Base-by-base conservation (phyloP, 2,329 filamentous ascomycete genomes). In the Cryphonectria naterciae region DNA sequence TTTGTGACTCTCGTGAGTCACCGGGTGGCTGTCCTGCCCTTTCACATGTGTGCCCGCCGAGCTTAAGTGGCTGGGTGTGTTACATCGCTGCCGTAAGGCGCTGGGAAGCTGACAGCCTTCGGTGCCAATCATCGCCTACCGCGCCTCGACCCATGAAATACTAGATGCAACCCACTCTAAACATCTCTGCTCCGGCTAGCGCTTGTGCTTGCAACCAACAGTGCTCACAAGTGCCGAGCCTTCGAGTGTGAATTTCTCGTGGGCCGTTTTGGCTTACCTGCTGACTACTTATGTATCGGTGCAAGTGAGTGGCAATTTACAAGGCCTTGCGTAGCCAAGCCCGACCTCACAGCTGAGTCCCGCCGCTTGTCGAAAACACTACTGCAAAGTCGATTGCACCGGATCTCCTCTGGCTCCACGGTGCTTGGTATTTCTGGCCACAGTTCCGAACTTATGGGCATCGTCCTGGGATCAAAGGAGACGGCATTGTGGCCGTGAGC, bases 1-100 rank as follows among this genome's bases (percentile, higher is more conserved):
- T 58, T 5, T 1, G 54, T 56, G 52, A 28, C 17, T 4, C 25
- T 46, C 17, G 6, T 64, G 61, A 64, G 39, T 64, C 61, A 64
- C 61, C 8, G n/a, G 61, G 25, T 32, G 11, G 43, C 2, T 65
- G 17, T 7, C 25, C 37, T 28, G 63, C 7, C 61, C 25, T 65
- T 65, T 65, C 63, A 65, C 63, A 65, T 65, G 63, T 49, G 13
- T 65, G n/a, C 62, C 43, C 43, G 43, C 32, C 25, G 28, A 65
- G 63, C 41, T 28, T 49, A 5, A 4, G 37, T 61, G 65, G 39
- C 39, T 17, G 54, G 65, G 56, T 61, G 65, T 67, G 65, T 61
- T 61, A 61, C 65, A 67, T 52, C 43, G 65, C 54, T 61, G 37
- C 54, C 37, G 52, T 41, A 15, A 52, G 62, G 62, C 41, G 62